Evolutionary conservation across 1,284 basidiomycete species (phyloP).

Genomic region (Naganishia cerealis): DNA sequence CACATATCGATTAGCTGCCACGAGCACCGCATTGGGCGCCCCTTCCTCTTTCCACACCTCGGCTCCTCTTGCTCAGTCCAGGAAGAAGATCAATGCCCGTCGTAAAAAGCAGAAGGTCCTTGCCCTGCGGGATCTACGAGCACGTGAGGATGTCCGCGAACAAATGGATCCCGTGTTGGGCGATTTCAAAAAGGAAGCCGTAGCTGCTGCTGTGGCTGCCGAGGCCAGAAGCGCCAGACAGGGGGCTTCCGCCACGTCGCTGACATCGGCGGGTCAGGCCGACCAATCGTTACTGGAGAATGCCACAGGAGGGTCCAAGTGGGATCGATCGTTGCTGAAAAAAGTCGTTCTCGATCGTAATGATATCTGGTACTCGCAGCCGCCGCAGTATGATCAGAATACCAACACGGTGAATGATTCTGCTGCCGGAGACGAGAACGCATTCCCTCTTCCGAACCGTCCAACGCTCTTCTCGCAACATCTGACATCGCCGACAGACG

Average conservation of each 20-base stretch:
- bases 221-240: background rate
- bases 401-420: background rate
- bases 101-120: constrained; percentile 40
- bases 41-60: constrained; percentile 39
- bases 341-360: constrained; percentile 38
- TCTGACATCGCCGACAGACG: constrained; percentile 41
- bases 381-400: constrained; percentile 42
- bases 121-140: constrained; percentile 33
- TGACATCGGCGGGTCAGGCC: background rate
- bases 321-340: constrained; percentile 31
- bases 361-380: constrained; percentile 44
- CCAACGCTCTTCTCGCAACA: constrained; percentile 45
- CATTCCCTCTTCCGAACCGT: constrained; percentile 31
- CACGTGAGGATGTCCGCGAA: constrained; percentile 31
- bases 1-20: constrained; percentile 17
- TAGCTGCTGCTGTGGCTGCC: constrained; percentile 22
- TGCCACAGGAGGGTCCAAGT: constrained; percentile 21
- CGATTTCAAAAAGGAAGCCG: constrained; percentile 16
- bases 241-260: background rate
- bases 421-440: background rate
- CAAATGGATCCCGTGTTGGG: constrained; percentile 35
- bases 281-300: constrained; percentile 21
- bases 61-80: constrained; percentile 31
- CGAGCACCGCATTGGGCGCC: constrained; percentile 20
- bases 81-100: constrained; percentile 40